Evolutionary conservation across 176 grass and related monocot species (phyloP).

Genomic region (Poa annua): DNA sequence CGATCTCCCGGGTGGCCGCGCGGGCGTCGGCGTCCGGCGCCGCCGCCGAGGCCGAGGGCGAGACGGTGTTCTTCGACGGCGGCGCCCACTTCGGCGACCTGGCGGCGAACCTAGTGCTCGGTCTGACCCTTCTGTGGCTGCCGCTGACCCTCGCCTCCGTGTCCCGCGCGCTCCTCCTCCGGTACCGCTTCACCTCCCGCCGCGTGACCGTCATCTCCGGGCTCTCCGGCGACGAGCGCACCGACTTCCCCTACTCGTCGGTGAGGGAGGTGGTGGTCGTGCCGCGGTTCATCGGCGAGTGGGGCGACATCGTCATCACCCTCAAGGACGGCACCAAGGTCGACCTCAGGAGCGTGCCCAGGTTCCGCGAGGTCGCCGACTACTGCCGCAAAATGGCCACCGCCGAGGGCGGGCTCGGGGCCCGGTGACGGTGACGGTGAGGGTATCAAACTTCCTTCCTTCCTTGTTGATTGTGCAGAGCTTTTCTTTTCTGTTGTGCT

Average conservation of each 20-base stretch:
- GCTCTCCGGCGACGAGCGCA: conserved; percentile 80
- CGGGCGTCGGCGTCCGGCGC: conserved; percentile 44
- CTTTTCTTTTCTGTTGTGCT: background rate
- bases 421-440: background rate
- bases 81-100: conserved; percentile 93
- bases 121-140: conserved; percentile 88
- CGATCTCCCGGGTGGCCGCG: conserved; percentile 16
- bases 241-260: conserved; percentile 87
- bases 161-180: conserved; percentile 83
- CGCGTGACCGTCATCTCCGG: conserved; percentile 86
- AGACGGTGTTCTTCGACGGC: conserved; percentile 90
- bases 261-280: conserved; percentile 73
- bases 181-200: conserved; percentile 86
- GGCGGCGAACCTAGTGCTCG: conserved; percentile 73
- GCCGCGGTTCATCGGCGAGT: conserved; percentile 91
- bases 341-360: conserved; percentile 92
- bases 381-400: conserved; percentile 76
- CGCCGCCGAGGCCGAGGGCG: background rate
- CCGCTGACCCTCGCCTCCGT: conserved; percentile 89
- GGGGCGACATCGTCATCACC: conserved; percentile 94
- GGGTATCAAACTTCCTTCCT: background rate
- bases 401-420: conserved; percentile 44
- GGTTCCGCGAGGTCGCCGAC: conserved; percentile 88
- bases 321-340: conserved; percentile 91
- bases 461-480: background rate